These are phyloP conservation scores for Hippophae gyantsensis DNA, from an alignment of 306 rosid species.

Conservation along the genomic window DNA sequence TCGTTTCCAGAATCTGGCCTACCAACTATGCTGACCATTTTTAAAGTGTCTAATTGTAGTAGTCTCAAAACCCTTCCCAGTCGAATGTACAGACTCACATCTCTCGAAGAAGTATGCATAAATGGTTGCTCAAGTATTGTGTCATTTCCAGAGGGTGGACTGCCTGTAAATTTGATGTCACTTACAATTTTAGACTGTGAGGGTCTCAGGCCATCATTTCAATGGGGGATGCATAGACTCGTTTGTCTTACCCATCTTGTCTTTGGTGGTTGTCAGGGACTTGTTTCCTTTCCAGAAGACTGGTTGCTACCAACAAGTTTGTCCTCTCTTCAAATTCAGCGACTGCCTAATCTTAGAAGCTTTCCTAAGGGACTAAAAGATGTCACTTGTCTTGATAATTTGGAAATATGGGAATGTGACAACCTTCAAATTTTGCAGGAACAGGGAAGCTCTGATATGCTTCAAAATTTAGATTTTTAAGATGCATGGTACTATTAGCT, in stretches of 20 bases:
- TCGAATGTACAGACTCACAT: slow-evolving; percentile 19
- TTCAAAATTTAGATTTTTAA: slow-evolving; percentile 16
- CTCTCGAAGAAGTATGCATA: slow-evolving; percentile 19
- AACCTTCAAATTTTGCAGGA: slow-evolving; percentile 9
- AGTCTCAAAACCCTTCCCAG: slow-evolving; percentile 21
- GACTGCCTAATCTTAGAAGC: slow-evolving; percentile 20
- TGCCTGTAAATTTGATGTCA: slow-evolving; percentile 21
- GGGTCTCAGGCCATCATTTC: slow-evolving; percentile 21
- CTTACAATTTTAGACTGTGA: slow-evolving; percentile 19
- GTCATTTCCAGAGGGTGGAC: slow-evolving; percentile 21
- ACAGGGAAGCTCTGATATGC: slow-evolving; percentile 15
- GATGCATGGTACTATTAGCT: neutral
- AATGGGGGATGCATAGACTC: slow-evolving; percentile 30
- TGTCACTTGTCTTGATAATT: slow-evolving; percentile 17
- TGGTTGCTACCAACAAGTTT: slow-evolving; percentile 25
- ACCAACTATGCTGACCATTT: slow-evolving; percentile 11
- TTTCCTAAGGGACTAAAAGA: slow-evolving; percentile 20
- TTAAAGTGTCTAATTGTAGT: slow-evolving; percentile 14
- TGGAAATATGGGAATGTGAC: slow-evolving; percentile 24
- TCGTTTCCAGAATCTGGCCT: slow-evolving; percentile 19
- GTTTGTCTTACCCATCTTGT: slow-evolving; percentile 14
- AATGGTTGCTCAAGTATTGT: slow-evolving; percentile 16
- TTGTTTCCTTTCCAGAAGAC: slow-evolving; percentile 21
- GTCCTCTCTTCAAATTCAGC: slow-evolving; percentile 24
- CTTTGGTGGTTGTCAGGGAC: slow-evolving; percentile 24